Evolutionary conservation across 2,329 filamentous ascomycete genomes (phyloP).

Genomic region (Stagonosporopsis vannaccii): DNA sequence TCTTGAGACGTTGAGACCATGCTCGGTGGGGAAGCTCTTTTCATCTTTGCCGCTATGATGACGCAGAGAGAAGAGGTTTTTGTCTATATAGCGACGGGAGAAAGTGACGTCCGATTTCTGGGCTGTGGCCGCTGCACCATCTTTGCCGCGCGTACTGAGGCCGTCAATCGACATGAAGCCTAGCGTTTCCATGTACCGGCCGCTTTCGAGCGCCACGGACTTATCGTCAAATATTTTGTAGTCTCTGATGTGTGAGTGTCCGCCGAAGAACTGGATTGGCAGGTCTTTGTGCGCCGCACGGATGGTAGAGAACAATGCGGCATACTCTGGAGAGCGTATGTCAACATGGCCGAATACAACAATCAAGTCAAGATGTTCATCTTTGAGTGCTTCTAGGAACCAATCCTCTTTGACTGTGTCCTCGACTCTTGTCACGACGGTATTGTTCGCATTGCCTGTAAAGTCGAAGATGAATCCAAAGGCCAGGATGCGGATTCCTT

Average conservation of each 20-base stretch:
- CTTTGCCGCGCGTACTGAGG: conserved; percentile 54
- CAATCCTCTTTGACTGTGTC: conserved; percentile 83
- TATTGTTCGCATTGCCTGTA: conserved; percentile 88
- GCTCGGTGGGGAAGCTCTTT: conserved; percentile 76
- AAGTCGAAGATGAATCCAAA: conserved; percentile 98
- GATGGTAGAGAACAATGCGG: conserved; percentile 78
- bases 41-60: conserved; percentile 79
- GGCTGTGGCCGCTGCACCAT: conserved; percentile 25
- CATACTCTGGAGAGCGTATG: conserved; percentile 80
- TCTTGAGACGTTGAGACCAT: conserved; percentile 74
- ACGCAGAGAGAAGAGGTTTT: conserved; percentile 84
- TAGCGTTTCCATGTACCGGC: conserved; percentile 92
- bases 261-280: conserved; percentile 91
- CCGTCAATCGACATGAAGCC: conserved; percentile 90
- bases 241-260: conserved; percentile 89
- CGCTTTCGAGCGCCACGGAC: conserved; percentile 82
- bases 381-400: conserved; percentile 86
- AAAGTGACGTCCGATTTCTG: conserved; percentile 62
- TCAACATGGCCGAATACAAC: conserved; percentile 87
- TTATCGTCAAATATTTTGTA: conserved; percentile 79
- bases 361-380: conserved; percentile 82
- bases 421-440: conserved; percentile 79
- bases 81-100: conserved; percentile 86
- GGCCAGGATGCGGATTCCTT: conserved; percentile 80
- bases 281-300: conserved; percentile 77